phyloP scores from a whole-genome alignment of 768 basidiomycete species.

The Tricholoma matsutake region DNA sequence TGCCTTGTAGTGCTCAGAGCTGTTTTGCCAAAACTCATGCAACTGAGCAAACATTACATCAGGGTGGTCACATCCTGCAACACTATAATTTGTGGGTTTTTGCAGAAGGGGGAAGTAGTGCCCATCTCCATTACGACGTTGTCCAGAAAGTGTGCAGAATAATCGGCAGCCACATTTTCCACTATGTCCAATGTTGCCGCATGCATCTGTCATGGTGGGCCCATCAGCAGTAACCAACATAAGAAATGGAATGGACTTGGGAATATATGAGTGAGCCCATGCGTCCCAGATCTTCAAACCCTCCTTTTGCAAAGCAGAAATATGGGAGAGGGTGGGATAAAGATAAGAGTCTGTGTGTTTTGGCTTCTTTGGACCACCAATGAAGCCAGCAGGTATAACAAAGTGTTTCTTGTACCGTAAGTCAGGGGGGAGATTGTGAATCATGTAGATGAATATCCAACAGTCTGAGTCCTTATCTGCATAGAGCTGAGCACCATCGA shows the following conservation, averaged over 20 bases:
- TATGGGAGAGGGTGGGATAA: constrained; percentile 12
- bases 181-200: not conserved
- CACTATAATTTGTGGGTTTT: not conserved
- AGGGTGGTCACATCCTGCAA: constrained; percentile 14
- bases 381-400: constrained; percentile 4
- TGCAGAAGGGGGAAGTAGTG: constrained; percentile 6
- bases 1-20: not conserved
- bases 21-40: not conserved
- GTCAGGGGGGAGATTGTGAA: too few species aligned
- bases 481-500: constrained; percentile 30
- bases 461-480: constrained; percentile 22
- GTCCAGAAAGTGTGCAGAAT: not conserved
- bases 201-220: not conserved
- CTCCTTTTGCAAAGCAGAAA: not conserved
- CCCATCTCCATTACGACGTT: constrained; percentile 22
- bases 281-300: constrained; percentile 32
- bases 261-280: not conserved
- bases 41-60: constrained; percentile 20
- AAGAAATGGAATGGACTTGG: constrained; percentile 19
- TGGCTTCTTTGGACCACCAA: constrained; percentile 17
- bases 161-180: not conserved
- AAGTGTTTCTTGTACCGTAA: constrained; percentile 13
- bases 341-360: constrained; percentile 22
- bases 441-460: too few species aligned
- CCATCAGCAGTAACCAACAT: constrained; percentile 10